Conservation (phyloP, 208 protist species). For the Crithidia mellificae region DNA sequence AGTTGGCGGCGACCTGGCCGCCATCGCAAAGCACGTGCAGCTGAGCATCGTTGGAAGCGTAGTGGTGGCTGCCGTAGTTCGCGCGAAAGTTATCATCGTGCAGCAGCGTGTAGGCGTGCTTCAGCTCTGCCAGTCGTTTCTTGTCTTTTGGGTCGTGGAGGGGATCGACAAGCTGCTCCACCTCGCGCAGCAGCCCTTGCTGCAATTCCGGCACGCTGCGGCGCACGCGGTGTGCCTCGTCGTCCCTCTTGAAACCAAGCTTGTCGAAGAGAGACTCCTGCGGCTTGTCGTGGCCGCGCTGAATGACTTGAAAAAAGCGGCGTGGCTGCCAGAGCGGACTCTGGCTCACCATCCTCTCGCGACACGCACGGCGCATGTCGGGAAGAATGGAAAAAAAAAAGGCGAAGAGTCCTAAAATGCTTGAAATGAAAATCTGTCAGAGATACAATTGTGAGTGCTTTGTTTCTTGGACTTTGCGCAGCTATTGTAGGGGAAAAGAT, state of each 20-base stretch:
- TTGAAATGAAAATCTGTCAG: too few species aligned
- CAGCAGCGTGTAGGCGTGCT: conserved; percentile 63
- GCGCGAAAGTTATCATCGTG: conserved; percentile 52
- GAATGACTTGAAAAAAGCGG: conserved; percentile 45
- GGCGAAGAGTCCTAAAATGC: too few species aligned
- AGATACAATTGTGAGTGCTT: too few species aligned
- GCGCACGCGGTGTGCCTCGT: conserved; percentile 48
- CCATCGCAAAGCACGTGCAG: conserved; percentile 79
- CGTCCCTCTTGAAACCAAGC: conserved; percentile 71
- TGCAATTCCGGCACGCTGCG: conserved; percentile 69
- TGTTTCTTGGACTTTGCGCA: too few species aligned
- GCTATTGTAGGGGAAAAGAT: too few species aligned
- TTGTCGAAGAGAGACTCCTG: conserved; percentile 61
- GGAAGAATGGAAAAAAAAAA: too few species aligned
- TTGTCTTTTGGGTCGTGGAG: conserved; percentile 43
- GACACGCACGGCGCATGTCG: conserved; percentile 14
- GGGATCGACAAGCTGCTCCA: conserved; percentile 66
- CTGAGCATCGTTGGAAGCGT: conserved; percentile 73
- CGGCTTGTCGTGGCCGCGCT: conserved; percentile 72
- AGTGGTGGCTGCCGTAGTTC: conserved; percentile 67
- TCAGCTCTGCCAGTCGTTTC: conserved; percentile 49
- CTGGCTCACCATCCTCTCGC: background rate
- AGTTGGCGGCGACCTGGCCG: conserved; percentile 73
- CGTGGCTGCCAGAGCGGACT: conserved; percentile 4
- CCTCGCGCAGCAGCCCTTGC: conserved; percentile 63